Evolutionary conservation across 306 rosid genomes (phyloP).

Genomic region (Mimosa pudica): DNA sequence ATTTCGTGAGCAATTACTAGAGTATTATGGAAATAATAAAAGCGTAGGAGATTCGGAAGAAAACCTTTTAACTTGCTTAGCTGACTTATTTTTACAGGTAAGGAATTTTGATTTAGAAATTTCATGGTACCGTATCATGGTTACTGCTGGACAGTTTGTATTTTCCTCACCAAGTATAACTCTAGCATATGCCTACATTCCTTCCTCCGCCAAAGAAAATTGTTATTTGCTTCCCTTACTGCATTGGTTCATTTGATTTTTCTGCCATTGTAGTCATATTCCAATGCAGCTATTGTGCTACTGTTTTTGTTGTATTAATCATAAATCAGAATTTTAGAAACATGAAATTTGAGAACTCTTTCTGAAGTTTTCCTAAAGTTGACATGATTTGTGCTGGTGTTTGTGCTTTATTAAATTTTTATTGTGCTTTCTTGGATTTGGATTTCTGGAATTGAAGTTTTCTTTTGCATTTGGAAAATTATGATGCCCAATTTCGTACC

Average conservation of each 20-base stretch:
- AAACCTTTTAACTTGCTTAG: slow-evolving; percentile 96
- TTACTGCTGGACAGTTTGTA: slow-evolving; percentile 31
- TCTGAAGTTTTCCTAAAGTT: neutral
- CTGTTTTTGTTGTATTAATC: slow-evolving; percentile 5
- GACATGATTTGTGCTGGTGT: neutral
- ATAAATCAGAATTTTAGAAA: neutral
- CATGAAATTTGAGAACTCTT: neutral
- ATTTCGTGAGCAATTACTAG: slow-evolving; percentile 90
- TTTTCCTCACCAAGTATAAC: neutral
- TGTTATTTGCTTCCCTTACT: neutral
- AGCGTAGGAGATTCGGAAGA: slow-evolving; percentile 76
- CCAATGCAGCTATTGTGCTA: neutral
- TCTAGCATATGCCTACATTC: neutral
- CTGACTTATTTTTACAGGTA: slow-evolving; percentile 97
- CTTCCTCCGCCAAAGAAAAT: slow-evolving; percentile 3
- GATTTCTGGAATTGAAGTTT: neutral
- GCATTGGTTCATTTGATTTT: slow-evolving; percentile 2
- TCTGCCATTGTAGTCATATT: slow-evolving; percentile 15
- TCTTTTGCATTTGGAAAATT: neutral
- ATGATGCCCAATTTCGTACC: neutral
- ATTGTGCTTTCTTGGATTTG: neutral
- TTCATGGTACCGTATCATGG: neutral
- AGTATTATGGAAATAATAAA: slow-evolving; percentile 80
- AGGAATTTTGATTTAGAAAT: slow-evolving; percentile 28
- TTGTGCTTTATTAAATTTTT: neutral